phyloP scores from a whole-genome alignment of 2,329 filamentous ascomycete species.

The Colletotrichum gloeosporioides region DNA sequence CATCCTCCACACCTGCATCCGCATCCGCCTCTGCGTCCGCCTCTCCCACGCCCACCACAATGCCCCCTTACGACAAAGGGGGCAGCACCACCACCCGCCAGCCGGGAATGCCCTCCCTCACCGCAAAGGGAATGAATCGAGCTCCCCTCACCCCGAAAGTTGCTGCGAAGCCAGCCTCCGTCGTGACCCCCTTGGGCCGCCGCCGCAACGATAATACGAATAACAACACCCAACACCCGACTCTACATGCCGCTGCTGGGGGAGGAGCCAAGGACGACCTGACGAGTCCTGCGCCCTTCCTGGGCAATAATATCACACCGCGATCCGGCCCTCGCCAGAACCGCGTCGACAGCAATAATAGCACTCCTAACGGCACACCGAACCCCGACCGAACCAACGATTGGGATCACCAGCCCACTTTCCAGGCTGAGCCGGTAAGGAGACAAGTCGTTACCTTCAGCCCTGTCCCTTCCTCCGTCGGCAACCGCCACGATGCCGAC shows the following conservation, averaged over 20 bases:
- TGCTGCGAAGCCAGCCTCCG: slow-evolving; percentile 45
- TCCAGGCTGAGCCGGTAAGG: slow-evolving; percentile 29
- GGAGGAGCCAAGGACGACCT: slow-evolving; percentile 50
- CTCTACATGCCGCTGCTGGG: slow-evolving; percentile 31
- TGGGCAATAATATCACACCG: slow-evolving; percentile 73
- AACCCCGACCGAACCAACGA: slow-evolving; percentile 48
- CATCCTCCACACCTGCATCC: background rate
- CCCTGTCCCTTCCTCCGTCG: slow-evolving; percentile 37
- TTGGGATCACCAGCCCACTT: slow-evolving; percentile 47
- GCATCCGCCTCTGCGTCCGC: background rate
- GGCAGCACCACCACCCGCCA: slow-evolving; percentile 55
- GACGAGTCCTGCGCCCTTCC: slow-evolving; percentile 55
- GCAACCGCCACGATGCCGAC: slow-evolving; percentile 38
- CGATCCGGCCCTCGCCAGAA: slow-evolving; percentile 76
- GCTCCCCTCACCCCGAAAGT: slow-evolving; percentile 62
- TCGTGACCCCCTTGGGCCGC: slow-evolving; percentile 46
- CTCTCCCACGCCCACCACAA: slow-evolving; percentile 12
- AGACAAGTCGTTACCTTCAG: slow-evolving; percentile 44
- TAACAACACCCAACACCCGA: slow-evolving; percentile 18
- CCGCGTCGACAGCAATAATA: slow-evolving; percentile 71
- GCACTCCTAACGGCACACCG: slow-evolving; percentile 70
- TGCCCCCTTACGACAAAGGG: slow-evolving; percentile 52
- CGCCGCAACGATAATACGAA: slow-evolving; percentile 25
- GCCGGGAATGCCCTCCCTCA: slow-evolving; percentile 73
- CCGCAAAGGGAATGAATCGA: slow-evolving; percentile 58